Evolutionary conservation across 179 eudicot genomes (phyloP).

Genomic region (Amaranthus tricolor): DNA sequence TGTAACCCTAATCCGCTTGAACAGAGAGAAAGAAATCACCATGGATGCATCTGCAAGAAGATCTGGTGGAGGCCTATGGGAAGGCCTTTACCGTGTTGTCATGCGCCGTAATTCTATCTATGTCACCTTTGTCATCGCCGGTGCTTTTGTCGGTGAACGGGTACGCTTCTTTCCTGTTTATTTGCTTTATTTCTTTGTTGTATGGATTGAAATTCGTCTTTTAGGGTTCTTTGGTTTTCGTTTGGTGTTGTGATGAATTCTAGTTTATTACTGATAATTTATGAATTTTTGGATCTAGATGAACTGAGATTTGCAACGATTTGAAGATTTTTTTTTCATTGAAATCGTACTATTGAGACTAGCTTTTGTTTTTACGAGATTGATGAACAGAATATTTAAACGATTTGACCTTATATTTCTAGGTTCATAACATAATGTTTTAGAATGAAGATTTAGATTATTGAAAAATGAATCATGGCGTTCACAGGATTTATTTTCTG

Average conservation of each 20-base stretch:
- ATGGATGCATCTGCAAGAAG: slow-evolving; percentile 47
- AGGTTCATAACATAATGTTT: too few relatives aligned
- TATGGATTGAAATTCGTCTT: background rate
- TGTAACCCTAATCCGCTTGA: slow-evolving; percentile 9
- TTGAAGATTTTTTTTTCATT: background rate
- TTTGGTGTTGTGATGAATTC: too few relatives aligned
- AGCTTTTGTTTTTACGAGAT: background rate
- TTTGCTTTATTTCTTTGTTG: background rate
- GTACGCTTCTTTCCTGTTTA: slow-evolving; percentile 26
- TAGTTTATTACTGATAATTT: background rate
- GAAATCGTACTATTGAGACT: background rate
- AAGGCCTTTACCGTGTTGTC: slow-evolving; percentile 61
- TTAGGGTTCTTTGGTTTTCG: background rate
- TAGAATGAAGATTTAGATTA: too few relatives aligned
- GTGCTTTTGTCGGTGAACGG: slow-evolving; percentile 84
- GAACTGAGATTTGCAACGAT: background rate
- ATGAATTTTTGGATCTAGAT: background rate
- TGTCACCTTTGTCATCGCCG: slow-evolving; percentile 84
- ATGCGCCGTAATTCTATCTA: slow-evolving; percentile 88
- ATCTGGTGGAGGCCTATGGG: slow-evolving; percentile 53
- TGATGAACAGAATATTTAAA: background rate
- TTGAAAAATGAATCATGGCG: too few relatives aligned
- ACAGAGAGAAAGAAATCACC: slow-evolving; percentile 20
- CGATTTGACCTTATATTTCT: too few relatives aligned
- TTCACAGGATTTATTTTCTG: too few relatives aligned